Evolutionary conservation across 2,329 filamentous ascomycete genomes (phyloP).

Genomic region (Colletotrichum trifolii): DNA sequence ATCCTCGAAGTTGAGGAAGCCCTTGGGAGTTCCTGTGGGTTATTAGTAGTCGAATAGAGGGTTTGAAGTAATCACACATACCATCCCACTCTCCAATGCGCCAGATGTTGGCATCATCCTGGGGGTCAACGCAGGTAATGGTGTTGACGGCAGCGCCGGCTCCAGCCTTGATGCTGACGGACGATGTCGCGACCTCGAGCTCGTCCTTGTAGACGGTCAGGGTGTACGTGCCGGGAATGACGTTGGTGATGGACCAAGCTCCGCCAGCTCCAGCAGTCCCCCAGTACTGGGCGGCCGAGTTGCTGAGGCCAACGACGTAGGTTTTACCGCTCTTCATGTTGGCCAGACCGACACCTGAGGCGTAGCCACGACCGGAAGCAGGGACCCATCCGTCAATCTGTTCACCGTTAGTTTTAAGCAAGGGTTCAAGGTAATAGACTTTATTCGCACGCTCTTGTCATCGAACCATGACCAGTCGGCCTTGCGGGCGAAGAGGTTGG

Average conservation of each 20-base stretch:
- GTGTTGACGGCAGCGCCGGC: conserved; percentile 44
- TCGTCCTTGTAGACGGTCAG: conserved; percentile 49
- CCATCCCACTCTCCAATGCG: conserved; percentile 49
- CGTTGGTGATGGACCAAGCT: conserved; percentile 44
- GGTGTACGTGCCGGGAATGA: conserved; percentile 47
- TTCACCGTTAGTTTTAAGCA: background rate
- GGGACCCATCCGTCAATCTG: conserved; percentile 47
- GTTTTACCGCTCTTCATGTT: conserved; percentile 52
- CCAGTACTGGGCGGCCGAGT: conserved; percentile 51
- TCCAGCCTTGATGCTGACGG: conserved; percentile 43
- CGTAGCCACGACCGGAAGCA: conserved; percentile 43
- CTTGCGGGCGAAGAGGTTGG: conserved; percentile 48
- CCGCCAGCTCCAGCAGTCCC: conserved; percentile 41
- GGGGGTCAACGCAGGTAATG: conserved; percentile 44
- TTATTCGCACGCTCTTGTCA: conserved; percentile 40
- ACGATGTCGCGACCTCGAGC: conserved; percentile 44
- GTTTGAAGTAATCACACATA: background rate
- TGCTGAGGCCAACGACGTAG: conserved; percentile 51
- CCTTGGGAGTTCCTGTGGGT: conserved; percentile 43
- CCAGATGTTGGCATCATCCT: conserved; percentile 47
- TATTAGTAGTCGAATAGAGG: background rate
- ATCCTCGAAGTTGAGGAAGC: conserved; percentile 49
- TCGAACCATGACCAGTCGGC: conserved; percentile 50
- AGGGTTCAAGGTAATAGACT: no score
- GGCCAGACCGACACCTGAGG: conserved; percentile 45